Conservation (phyloP, 768 basidiomycete species). For the Boletus eberwhitei region DNA sequence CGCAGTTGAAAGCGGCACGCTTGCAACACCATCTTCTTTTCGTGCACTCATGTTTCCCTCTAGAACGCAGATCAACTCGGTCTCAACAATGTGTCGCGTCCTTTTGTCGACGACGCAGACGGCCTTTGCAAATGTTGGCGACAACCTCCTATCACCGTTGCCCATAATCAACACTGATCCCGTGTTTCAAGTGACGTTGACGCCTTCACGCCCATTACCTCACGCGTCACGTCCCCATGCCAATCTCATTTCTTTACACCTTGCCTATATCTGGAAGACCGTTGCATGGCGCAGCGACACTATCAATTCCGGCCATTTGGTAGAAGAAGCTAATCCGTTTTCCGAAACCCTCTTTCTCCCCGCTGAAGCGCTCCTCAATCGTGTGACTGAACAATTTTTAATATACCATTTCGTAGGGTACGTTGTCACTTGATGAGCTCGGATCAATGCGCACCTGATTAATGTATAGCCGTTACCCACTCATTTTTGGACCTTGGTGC, state of each 20-base stretch:
- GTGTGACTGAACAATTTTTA: constrained; percentile 51
- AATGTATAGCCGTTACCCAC: constrained; percentile 61
- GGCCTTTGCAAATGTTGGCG: constrained; percentile 40
- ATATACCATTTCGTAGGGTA: constrained; percentile 59
- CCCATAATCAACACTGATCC: constrained; percentile 3
- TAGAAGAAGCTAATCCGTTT: constrained; percentile 47
- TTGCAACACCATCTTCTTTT: neutral
- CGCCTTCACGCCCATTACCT: constrained; percentile 36
- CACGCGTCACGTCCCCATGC: constrained; percentile 25
- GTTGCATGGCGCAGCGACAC: constrained; percentile 2
- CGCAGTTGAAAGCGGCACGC: constrained; percentile 50
- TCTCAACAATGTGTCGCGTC: constrained; percentile 53
- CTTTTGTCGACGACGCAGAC: constrained; percentile 45
- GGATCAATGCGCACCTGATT: constrained; percentile 11
- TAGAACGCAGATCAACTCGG: constrained; percentile 63
- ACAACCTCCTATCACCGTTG: neutral
- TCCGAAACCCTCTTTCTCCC: constrained; percentile 54
- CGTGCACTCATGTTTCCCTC: constrained; percentile 11
- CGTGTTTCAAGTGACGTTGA: constrained; percentile 37
- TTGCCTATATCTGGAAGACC: constrained; percentile 41
- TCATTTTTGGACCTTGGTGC: constrained; percentile 70
- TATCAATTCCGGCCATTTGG: constrained; percentile 25
- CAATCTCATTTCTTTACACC: constrained; percentile 36
- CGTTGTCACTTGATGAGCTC: constrained; percentile 13
- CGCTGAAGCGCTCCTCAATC: constrained; percentile 48